Evolutionary conservation across 75 land plant species (phyloP).

Genomic region (Pinus tabuliformis): DNA sequence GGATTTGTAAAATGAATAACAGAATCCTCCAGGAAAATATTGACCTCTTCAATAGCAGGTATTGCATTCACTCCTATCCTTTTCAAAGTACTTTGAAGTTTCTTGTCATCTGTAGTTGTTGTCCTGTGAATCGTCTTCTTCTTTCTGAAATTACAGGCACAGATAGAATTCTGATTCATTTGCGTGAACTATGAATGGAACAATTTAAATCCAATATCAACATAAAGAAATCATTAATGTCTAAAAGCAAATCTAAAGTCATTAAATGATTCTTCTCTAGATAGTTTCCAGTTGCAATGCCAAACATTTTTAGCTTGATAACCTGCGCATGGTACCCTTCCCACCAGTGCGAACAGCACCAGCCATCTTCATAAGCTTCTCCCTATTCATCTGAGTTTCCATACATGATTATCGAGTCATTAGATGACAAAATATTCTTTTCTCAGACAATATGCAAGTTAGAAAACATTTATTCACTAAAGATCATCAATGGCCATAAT

Average conservation of each 20-base stretch:
- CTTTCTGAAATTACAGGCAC: conserved; percentile 39
- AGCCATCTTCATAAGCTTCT: conserved; percentile 86
- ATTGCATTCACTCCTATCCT: conserved; percentile 77
- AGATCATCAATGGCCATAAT: too few relatives aligned
- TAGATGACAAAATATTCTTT: neutral
- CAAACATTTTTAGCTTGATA: neutral
- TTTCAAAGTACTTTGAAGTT: conserved; percentile 76
- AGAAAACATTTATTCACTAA: neutral
- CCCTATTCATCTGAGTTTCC: conserved; percentile 58
- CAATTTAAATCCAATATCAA: neutral
- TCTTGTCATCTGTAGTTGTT: conserved; percentile 78
- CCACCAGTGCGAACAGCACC: conserved; percentile 89
- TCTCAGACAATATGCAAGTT: neutral
- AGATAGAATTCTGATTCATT: neutral
- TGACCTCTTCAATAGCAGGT: conserved; percentile 83
- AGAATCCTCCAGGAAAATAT: conserved; percentile 79
- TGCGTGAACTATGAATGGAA: neutral
- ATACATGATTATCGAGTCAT: neutral
- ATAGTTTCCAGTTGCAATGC: neutral
- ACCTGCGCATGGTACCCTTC: conserved; percentile 78
- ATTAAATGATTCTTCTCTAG: neutral
- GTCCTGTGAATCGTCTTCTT: conserved; percentile 91
- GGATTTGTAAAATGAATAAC: conserved; percentile 78
- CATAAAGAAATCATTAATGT: neutral
- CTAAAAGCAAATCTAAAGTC: neutral